These are phyloP conservation scores for Mitragyna speciosa DNA, from an alignment of 257 asterid genomes.

Conservation along the genomic window DNA sequence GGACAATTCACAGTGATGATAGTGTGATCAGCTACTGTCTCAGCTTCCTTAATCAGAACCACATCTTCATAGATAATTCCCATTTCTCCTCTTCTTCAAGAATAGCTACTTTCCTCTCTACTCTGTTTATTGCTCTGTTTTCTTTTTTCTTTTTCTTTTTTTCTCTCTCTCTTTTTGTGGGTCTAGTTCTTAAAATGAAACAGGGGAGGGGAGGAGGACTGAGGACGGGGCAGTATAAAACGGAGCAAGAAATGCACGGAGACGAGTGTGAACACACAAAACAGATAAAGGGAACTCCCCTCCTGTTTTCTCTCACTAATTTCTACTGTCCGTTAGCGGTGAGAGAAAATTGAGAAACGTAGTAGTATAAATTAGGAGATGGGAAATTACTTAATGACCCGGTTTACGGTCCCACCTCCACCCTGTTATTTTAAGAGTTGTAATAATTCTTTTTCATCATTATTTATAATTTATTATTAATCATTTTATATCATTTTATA, in stretches of 20 bases:
- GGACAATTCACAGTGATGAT: slow-evolving; percentile 73
- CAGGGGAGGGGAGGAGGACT: background rate
- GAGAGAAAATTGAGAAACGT: background rate
- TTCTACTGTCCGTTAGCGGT: background rate
- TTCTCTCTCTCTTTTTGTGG: no score
- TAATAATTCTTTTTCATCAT: no score
- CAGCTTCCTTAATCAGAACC: slow-evolving; percentile 60
- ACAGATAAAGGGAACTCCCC: background rate
- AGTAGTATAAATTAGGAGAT: background rate
- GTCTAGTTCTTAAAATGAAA: background rate
- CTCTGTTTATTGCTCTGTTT: background rate
- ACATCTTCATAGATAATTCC: slow-evolving; percentile 67
- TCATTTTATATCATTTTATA: no score
- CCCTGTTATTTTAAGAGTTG: no score
- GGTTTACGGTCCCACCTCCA: no score
- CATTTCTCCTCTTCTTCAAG: slow-evolving; percentile 30
- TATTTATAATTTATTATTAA: no score
- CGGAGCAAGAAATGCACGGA: background rate
- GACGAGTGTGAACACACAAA: slow-evolving; percentile 3
- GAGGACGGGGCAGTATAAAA: background rate
- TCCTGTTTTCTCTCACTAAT: background rate
- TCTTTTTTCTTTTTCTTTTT: no score
- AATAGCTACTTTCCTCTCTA: background rate
- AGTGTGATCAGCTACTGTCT: slow-evolving; percentile 43
- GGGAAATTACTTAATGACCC: no score